Evolutionary conservation across 257 asterid species (phyloP), one percentile per base, ranked within the genome.

Genomic region (Catharanthus roseus): DNA sequence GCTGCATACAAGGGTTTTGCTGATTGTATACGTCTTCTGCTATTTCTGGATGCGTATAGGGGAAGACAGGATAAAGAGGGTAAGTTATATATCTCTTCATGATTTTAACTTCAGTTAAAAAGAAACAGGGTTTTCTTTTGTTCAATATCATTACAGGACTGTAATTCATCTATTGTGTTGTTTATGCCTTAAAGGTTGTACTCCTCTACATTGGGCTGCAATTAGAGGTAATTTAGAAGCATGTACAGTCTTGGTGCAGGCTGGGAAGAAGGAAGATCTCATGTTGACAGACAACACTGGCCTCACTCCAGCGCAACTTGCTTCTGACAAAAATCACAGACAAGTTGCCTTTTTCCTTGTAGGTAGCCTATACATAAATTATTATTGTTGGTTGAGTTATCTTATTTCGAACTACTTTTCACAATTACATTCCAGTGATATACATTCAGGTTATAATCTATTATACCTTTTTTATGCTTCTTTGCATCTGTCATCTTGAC

Each of bases 271-370:
- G 81, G 95, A 91, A 78, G 99, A 93, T 77, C 89, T 93, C 82
- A 87, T 87, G 83, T 79, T 89, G 69, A 84, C 88, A 36, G 99
- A 93, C 82, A 87, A 88, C 77, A 85, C 96, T 64, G 99, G 99
- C 74, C 89, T 91, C 72, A 93, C 99, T 36, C 99, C 99, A 53
- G 99, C 99, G 3, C 99, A 91, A 74, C 95, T 91, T 78, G 99
- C 99, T 74, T 75, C 99, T 65, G 97, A 93, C 77, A 93, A 91
- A 67, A 91, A 82, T 85, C 99, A 93, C 77, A 81, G 96, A 85
- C 97, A 91, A 93, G 96, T 91, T 79, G 97, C 99, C 51, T 86
- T 91, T 88, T 93, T 93, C 90, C 97, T 93, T 86, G 99, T 93
- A 85, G 78, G 97, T 89, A 85, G 79, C 78, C 79, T 56, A 71